Percentiles rank a stretch among this genome's conserved stretches.
Evolutionary conservation across 2,329 filamentous ascomycete species (phyloP).

Genomic region (Dissoconium aciculare): DNA sequence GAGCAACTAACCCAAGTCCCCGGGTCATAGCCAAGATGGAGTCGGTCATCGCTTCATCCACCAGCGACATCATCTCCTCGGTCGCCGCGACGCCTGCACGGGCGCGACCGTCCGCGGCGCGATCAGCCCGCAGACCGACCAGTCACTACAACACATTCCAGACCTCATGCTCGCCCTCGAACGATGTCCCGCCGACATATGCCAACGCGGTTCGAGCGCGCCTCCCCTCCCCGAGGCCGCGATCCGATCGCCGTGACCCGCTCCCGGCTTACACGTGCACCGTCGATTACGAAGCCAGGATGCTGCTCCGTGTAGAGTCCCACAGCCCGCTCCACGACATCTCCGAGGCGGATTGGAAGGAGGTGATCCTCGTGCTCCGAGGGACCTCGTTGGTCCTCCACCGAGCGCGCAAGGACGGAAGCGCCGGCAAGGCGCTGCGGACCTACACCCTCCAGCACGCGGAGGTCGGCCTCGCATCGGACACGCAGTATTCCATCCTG

Average conservation of each 20-base stretch:
- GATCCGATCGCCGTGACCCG: slow-evolving; percentile 13
- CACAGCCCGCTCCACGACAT: slow-evolving; percentile 19
- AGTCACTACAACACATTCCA: slow-evolving; percentile 25
- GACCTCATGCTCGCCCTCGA: slow-evolving; percentile 17
- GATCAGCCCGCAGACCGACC: slow-evolving; percentile 14
- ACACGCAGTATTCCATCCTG: slow-evolving; percentile 46
- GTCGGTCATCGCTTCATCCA: too few relatives aligned
- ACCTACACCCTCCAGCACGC: slow-evolving; percentile 62
- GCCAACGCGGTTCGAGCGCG: slow-evolving; percentile 12
- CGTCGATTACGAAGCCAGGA: slow-evolving; percentile 18
- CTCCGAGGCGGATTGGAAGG: slow-evolving; percentile 21
- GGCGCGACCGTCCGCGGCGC: too few relatives aligned
- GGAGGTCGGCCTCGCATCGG: slow-evolving; percentile 58
- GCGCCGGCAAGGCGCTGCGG: slow-evolving; percentile 45
- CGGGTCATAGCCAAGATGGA: too few relatives aligned
- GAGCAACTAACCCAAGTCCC: too few relatives aligned
- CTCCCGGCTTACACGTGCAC: slow-evolving; percentile 24
- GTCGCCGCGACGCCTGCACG: too few relatives aligned
- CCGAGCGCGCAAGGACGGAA: slow-evolving; percentile 38
- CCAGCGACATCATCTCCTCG: too few relatives aligned
- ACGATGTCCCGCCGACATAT: slow-evolving; percentile 22
- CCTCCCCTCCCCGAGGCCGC: slow-evolving; percentile 6
- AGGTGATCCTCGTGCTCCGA: slow-evolving; percentile 46
- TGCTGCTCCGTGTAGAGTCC: slow-evolving; percentile 22
- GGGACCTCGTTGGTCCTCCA: slow-evolving; percentile 56